Evolutionary conservation across 2,329 filamentous ascomycete species (phyloP).

Genomic region (Microdochium nivale): DNA sequence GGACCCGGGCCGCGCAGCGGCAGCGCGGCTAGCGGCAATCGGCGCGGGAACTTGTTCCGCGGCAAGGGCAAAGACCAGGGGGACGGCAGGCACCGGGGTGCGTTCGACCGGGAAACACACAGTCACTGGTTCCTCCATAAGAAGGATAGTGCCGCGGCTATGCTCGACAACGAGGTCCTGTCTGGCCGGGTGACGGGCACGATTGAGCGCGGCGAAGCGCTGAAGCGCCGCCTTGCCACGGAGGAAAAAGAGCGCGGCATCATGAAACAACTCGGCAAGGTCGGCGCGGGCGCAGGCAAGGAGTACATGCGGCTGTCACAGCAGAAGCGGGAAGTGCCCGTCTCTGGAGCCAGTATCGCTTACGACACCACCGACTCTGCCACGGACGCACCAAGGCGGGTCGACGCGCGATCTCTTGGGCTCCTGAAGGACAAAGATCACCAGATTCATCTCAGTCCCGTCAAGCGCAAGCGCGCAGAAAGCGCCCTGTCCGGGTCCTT

Average conservation of each 20-base stretch:
- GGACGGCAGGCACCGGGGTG: slow-evolving; percentile 22
- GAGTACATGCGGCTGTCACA: slow-evolving; percentile 55
- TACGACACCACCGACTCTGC: slow-evolving; percentile 1
- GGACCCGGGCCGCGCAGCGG: slow-evolving; percentile 31
- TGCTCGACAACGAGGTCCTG: slow-evolving; percentile 55
- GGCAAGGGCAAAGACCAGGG: slow-evolving; percentile 11
- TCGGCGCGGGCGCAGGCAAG: slow-evolving; percentile 57
- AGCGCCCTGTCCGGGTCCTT: slow-evolving; percentile 29
- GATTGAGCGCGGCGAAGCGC: slow-evolving; percentile 54
- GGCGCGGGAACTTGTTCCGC: slow-evolving; percentile 3
- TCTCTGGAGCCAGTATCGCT: slow-evolving; percentile 2
- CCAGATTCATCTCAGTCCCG: slow-evolving; percentile 46
- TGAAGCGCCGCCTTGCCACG: slow-evolving; percentile 55
- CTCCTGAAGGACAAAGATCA: slow-evolving; percentile 29
- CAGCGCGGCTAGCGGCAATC: not conserved
- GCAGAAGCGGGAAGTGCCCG: slow-evolving; percentile 3
- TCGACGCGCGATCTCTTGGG: slow-evolving; percentile 36
- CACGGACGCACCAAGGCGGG: slow-evolving; percentile 18
- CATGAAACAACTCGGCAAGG: slow-evolving; percentile 55
- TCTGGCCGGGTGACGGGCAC: slow-evolving; percentile 42
- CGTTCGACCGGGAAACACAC: slow-evolving; percentile 51
- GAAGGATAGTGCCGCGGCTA: slow-evolving; percentile 44
- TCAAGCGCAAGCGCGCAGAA: slow-evolving; percentile 53
- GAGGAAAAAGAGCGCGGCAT: slow-evolving; percentile 67
- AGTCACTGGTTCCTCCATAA: slow-evolving; percentile 45